Base-by-base conservation (phyloP, 2,329 filamentous ascomycete genomes). In the Fusarium sp. region DNA sequence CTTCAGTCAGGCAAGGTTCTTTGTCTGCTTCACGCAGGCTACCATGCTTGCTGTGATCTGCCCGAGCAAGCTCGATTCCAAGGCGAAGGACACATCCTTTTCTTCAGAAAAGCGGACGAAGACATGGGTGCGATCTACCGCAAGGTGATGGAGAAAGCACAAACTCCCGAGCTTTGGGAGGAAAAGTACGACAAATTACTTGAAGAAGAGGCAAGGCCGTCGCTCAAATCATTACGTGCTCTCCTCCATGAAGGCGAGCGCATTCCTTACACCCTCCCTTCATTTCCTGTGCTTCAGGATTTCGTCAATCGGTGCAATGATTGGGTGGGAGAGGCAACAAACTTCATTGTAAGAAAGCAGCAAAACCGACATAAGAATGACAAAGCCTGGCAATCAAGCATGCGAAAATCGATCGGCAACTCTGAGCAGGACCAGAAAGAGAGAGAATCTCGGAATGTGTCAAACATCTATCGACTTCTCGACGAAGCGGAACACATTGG, bases 221-320 rank as follows among this genome's bases (percentile, higher is more conserved):
- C 95, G 67, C 88, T 99, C 54, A 98, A 98, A 85, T 87, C 91
- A 75, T 87, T 99, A 77, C 93, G 96, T 73, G 90, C 91, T 55
- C 87, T 99, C 63, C 87, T 98, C 67, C 92, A 92, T 80, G 96
- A 99, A 87, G 96, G 96, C 82, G 96, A 99, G 85, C 95, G 94
- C 83, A 98, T 99, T 79, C 95, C 96, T 66, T 97, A 94, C 86
- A 92, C 94, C 66, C 89, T 99, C 71, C 91, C 92, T 74, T 95
- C 94, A 72, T 88, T 99, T 72, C 89, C 93, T 77, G 90, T 94
- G 77, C 88, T 99, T 77, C 93, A 91, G 83, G 90, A 92, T 75
- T 99, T 97, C 84, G 96, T 99, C 81, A 95, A 98, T 77, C 92
- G 94, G 79, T 98, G 96, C 86, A 97, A 98, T 82, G 95, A 97